Evolutionary conservation across 1,139 yeast genomes (phyloP).

Genomic region (Taiozyma onychis): DNA sequence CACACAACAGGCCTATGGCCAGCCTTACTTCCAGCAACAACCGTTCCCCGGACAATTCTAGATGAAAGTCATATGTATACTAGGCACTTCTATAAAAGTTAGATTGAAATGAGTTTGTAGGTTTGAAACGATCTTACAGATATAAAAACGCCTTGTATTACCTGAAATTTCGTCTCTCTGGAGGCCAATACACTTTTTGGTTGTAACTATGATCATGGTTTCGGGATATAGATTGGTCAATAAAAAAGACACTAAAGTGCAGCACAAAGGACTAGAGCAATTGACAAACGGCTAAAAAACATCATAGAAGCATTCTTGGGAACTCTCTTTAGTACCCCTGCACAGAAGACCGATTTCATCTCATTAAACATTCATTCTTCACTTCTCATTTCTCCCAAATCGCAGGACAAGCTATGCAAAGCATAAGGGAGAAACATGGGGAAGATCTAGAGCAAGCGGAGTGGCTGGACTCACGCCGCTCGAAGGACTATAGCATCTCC

Average conservation of each 20-base stretch:
- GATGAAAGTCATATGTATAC: not conserved
- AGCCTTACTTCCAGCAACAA: not conserved
- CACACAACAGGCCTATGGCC: conserved; percentile 3
- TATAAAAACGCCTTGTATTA: no score
- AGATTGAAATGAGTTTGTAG: not conserved
- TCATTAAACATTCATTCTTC: not conserved
- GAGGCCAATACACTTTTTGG: not conserved
- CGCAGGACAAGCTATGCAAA: not conserved
- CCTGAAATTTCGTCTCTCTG: no score
- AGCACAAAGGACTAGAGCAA: not conserved
- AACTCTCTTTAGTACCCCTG: not conserved
- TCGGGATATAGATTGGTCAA: not conserved
- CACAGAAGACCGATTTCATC: not conserved
- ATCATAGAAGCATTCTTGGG: not conserved
- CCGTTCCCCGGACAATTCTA: not conserved
- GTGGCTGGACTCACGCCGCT: not conserved
- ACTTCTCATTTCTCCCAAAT: not conserved
- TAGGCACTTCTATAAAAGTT: not conserved
- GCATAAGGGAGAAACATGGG: not conserved
- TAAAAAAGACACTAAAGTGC: not conserved
- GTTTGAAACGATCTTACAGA: no score
- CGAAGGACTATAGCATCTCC: conserved; percentile 4
- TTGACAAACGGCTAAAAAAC: not conserved
- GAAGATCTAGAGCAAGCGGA: not conserved
- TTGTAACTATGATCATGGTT: not conserved